These are phyloP conservation scores for Lactarius hengduanensis DNA, from an alignment of 768 basidiomycete species.

Conservation along the genomic window DNA sequence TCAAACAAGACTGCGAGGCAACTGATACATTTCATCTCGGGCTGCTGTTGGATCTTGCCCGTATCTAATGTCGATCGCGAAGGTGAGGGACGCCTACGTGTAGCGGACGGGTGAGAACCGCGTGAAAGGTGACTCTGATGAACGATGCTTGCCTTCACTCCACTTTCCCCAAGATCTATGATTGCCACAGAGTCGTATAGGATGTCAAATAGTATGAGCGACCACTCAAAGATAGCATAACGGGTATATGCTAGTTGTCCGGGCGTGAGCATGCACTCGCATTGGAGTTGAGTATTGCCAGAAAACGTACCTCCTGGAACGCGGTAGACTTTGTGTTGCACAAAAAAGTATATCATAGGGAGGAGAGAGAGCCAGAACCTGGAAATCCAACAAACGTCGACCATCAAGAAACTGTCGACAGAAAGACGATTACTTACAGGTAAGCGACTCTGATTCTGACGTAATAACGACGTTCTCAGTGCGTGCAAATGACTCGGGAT, in stretches of 20 bases:
- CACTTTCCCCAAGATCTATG: slow-evolving; percentile 54
- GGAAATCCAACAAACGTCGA: slow-evolving; percentile 20
- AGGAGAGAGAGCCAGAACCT: slow-evolving; percentile 72
- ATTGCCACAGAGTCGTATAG: slow-evolving; percentile 67
- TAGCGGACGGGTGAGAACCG: slow-evolving; percentile 11
- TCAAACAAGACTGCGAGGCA: slow-evolving; percentile 44
- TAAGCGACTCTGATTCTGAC: slow-evolving; percentile 53
- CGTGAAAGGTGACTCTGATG: background rate
- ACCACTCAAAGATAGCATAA: slow-evolving; percentile 90
- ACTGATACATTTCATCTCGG: slow-evolving; percentile 46
- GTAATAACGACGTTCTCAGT: slow-evolving; percentile 4
- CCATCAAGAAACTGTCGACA: background rate
- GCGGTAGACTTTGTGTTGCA: slow-evolving; percentile 78
- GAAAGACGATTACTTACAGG: slow-evolving; percentile 39
- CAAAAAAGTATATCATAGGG: slow-evolving; percentile 80
- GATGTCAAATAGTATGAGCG: slow-evolving; percentile 70
- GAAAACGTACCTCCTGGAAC: slow-evolving; percentile 69
- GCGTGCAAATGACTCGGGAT: background rate
- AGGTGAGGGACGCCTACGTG: slow-evolving; percentile 33
- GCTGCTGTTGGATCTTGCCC: slow-evolving; percentile 26
- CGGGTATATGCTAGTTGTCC: slow-evolving; percentile 69
- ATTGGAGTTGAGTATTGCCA: background rate
- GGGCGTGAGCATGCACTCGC: slow-evolving; percentile 13
- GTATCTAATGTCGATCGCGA: slow-evolving; percentile 30
- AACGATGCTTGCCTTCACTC: slow-evolving; percentile 47